These are phyloP conservation scores for Cicer pinnatifidum DNA, from an alignment of 306 rosid genomes.

Conservation along the genomic window DNA sequence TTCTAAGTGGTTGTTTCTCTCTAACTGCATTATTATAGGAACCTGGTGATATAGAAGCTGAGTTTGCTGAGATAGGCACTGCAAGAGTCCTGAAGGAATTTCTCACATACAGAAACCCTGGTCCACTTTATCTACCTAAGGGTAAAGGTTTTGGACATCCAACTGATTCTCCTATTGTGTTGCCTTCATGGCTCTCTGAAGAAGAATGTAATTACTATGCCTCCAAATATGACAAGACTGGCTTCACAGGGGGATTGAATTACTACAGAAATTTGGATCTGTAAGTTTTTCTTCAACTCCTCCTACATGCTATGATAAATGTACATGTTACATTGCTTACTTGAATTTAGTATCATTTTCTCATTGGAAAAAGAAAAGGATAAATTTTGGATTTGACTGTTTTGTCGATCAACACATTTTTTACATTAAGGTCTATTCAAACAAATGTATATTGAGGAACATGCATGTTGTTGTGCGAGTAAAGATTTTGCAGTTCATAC, in stretches of 20 bases:
- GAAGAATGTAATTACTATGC: slow-evolving; percentile 68
- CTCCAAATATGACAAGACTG: slow-evolving; percentile 59
- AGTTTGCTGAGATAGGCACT: slow-evolving; percentile 72
- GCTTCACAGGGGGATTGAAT: slow-evolving; percentile 72
- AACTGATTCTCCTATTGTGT: slow-evolving; percentile 50
- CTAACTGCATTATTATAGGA: slow-evolving; percentile 52
- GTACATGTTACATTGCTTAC: background rate
- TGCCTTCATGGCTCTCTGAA: slow-evolving; percentile 76
- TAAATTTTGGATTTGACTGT: background rate
- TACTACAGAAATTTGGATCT: slow-evolving; percentile 73
- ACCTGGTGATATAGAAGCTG: slow-evolving; percentile 71
- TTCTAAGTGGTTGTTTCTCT: slow-evolving; percentile 2
- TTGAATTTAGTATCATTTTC: background rate
- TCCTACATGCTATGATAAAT: background rate
- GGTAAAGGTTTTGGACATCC: slow-evolving; percentile 60
- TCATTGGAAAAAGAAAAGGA: too few species aligned
- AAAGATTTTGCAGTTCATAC: too few species aligned
- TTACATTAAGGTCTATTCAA: too few species aligned
- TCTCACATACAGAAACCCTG: slow-evolving; percentile 61
- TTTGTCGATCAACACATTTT: background rate
- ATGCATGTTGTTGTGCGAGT: too few species aligned
- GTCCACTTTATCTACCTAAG: slow-evolving; percentile 63
- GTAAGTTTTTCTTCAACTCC: slow-evolving; percentile 47
- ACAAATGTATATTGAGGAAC: too few species aligned
- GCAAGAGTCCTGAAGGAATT: slow-evolving; percentile 65